phyloP scores from a whole-genome alignment of 192 early-diverging fungal genomes.

The Jimgerdemannia lactiflua region DNA sequence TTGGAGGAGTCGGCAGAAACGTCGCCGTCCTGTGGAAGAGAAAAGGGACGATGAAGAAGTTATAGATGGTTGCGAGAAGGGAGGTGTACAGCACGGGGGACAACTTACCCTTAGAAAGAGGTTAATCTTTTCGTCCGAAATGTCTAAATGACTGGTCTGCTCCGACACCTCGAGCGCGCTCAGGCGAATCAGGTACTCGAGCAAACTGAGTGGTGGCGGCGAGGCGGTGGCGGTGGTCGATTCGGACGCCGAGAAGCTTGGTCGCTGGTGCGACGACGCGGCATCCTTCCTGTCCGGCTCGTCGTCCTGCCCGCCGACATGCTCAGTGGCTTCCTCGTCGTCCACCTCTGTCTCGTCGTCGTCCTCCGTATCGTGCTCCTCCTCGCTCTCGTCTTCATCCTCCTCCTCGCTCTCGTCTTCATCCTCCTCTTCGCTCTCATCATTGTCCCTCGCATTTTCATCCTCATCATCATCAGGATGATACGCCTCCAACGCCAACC shows the following conservation, averaged over 20 bases:
- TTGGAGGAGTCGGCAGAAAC: background rate
- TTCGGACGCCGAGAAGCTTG: background rate
- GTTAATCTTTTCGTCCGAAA: constrained; percentile 65
- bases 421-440: constrained; percentile 16
- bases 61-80: background rate
- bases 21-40: background rate
- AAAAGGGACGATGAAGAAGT: constrained; percentile 13
- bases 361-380: constrained; percentile 3
- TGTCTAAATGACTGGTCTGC: constrained; percentile 58
- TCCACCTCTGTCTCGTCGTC: background rate
- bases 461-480: constrained; percentile 3
- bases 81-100: background rate
- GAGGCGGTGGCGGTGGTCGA: background rate
- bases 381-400: background rate
- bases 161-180: constrained; percentile 63
- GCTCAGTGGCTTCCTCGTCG: background rate
- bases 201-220: constrained; percentile 44
- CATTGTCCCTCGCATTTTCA: constrained; percentile 9
- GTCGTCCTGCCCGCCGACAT: background rate
- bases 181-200: constrained; percentile 65
- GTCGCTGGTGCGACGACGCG: background rate
- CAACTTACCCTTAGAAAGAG: constrained; percentile 26
- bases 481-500: constrained; percentile 35
- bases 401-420: constrained; percentile 3
- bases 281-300: background rate